Conservation (phyloP, 768 basidiomycete genomes). For the Grammothele lineata region DNA sequence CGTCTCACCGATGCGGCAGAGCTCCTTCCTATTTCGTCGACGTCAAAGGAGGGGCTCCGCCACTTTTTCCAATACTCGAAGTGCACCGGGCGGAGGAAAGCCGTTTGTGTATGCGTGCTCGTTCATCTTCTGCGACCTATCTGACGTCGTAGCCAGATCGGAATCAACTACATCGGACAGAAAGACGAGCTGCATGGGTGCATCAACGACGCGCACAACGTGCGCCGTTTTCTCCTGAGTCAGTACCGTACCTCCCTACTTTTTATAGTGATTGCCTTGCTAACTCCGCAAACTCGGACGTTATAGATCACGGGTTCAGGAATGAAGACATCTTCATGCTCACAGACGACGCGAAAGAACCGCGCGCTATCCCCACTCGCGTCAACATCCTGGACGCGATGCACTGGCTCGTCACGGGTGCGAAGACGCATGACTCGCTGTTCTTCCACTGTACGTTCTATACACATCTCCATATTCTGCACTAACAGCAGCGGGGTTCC, state of each 20-base stretch:
- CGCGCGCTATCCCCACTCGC: conserved; percentile 65
- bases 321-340: conserved; percentile 80
- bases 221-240: conserved; percentile 72
- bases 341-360: conserved; percentile 67
- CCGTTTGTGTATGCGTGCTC: conserved; percentile 65
- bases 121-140: not conserved
- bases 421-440: conserved; percentile 77
- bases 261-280: not conserved
- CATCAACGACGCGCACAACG: conserved; percentile 86
- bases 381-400: conserved; percentile 84
- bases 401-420: conserved; percentile 87
- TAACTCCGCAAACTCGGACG: not conserved
- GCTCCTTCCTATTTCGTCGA: no score
- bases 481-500: no score
- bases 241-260: conserved; percentile 22
- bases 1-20: no score
- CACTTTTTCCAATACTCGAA: conserved; percentile 65
- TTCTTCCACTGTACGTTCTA: conserved; percentile 76
- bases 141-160: conserved; percentile 49
- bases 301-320: conserved; percentile 16
- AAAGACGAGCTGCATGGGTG: conserved; percentile 72
- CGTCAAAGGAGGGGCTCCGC: conserved; percentile 26
- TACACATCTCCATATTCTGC: no score
- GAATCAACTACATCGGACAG: conserved; percentile 82
- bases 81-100: conserved; percentile 85